Evolutionary conservation across 2,329 filamentous ascomycete species (phyloP), one percentile per base, ranked within the genome.

Genomic region (Aspergillus persii): DNA sequence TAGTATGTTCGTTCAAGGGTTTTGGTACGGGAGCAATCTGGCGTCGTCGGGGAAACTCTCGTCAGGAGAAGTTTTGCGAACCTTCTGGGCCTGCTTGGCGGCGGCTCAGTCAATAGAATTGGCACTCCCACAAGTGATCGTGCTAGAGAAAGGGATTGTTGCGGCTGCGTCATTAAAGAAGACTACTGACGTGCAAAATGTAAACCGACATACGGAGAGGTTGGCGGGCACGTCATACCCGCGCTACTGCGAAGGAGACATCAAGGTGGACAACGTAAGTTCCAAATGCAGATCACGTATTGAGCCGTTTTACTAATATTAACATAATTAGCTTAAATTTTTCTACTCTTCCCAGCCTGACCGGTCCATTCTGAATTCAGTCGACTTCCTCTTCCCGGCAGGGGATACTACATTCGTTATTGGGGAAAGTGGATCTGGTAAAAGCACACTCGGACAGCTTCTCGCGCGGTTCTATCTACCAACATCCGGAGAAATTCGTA

Each of bases 351-450:
- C 87, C 0, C 88, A 90, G 50, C 84, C 84, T 0, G 76, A 83
- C 1, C 82, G 83, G 18, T 71, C 75, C 0, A 87, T 88, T 1
- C 79, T 97, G 8, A 75, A 83, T 1, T 76, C 83, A 6, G 84
- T 85, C 0, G 87, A 81, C 0, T 83, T 97, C 61, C 84, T 81
- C 63, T 94, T 98, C 58, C 84, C 87, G 0, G 81, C 88, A 0
- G 88, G 90, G 0, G 81, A 90, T 61, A 86, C 89, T 3, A 91
- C 87, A 0, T 97, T 95, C 68, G 81, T 98, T 2, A 85, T 97
- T 53, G 95, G 94, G 0, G 84, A 83, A 67, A 96, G 92, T 68
- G 95, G 95, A 0, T 96, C 91, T 2, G 94, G 94, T 0, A 98
- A 98, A 74, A 96, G 92, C 66, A 98, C 94, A 0, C 70, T 98